Percentiles rank a stretch among this genome's conserved stretches.
Evolutionary conservation across 148 eudicot genomes (phyloP).

Genomic region (Cornus controversa): DNA sequence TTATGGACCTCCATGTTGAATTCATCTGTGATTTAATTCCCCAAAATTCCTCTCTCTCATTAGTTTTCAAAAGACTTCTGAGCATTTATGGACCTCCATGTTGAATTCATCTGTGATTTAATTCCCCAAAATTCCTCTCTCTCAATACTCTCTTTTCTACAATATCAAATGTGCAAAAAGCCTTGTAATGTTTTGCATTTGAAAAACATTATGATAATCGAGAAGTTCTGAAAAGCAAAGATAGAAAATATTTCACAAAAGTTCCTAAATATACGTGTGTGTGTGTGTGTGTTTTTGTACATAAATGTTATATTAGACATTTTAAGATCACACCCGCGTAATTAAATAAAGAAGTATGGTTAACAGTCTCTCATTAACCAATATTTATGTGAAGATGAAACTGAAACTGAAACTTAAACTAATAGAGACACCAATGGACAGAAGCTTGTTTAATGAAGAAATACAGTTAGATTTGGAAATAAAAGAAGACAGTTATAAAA

Average conservation of each 20-base stretch:
- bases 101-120: not conserved
- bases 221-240: not conserved
- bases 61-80: not conserved
- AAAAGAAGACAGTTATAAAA: not conserved
- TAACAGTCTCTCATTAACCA: not conserved
- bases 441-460: not conserved
- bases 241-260: too few relatives aligned
- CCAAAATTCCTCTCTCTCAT: too few relatives aligned
- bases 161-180: not conserved
- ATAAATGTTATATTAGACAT: too few relatives aligned
- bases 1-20: not conserved
- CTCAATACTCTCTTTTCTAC: too few relatives aligned
- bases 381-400: too few relatives aligned
- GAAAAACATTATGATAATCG: not conserved
- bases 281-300: too few relatives aligned
- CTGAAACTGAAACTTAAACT: too few relatives aligned
- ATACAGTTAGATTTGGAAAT: not conserved
- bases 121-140: too few relatives aligned
- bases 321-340: too few relatives aligned
- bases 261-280: too few relatives aligned
- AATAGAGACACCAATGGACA: not conserved
- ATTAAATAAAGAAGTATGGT: not conserved
- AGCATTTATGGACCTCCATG: conserved; percentile 2
- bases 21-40: not conserved
- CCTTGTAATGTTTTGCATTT: not conserved